Conservation (phyloP, 1,284 basidiomycete genomes). For the Rugosomyces carneus region DNA sequence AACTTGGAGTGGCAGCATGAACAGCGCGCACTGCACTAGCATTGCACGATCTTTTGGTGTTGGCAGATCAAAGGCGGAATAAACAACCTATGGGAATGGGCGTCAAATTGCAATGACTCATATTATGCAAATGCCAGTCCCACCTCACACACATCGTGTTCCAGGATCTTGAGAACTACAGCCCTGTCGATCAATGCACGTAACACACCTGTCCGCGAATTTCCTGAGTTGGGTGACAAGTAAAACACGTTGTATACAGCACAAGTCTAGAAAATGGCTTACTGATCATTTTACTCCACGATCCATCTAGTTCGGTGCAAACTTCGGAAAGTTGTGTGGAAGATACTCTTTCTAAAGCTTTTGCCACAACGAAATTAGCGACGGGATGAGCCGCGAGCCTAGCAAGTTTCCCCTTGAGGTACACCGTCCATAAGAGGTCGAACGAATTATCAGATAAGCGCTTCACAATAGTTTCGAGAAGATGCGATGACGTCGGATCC, state of each 20-base stretch:
- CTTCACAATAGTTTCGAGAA: conserved; percentile 73
- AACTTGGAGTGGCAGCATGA: conserved; percentile 55
- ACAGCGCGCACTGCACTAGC: conserved; percentile 62
- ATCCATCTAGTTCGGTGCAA: conserved; percentile 43
- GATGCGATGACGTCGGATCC: conserved; percentile 82
- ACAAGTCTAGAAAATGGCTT: conserved; percentile 22
- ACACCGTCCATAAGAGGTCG: conserved; percentile 64
- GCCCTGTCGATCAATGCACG: conserved; percentile 69
- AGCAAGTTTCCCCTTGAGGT: conserved; percentile 68
- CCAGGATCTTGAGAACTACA: conserved; percentile 37
- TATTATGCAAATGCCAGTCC: conserved; percentile 10
- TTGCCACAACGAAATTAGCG: conserved; percentile 87
- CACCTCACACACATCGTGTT: conserved; percentile 44
- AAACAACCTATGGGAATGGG: conserved; percentile 50
- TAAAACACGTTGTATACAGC: background rate
- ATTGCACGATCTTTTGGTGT: conserved; percentile 37
- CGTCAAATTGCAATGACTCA: conserved; percentile 4
- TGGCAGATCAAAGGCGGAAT: conserved; percentile 53
- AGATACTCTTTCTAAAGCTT: conserved; percentile 59
- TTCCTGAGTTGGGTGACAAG: conserved; percentile 29
- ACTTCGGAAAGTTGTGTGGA: conserved; percentile 42
- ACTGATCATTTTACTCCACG: conserved; percentile 47
- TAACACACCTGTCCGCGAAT: conserved; percentile 45
- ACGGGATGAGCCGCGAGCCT: conserved; percentile 80
- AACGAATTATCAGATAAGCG: conserved; percentile 62